Conservation (phyloP, 2,329 filamentous ascomycete genomes). For the Lomentospora prolificans region DNA sequence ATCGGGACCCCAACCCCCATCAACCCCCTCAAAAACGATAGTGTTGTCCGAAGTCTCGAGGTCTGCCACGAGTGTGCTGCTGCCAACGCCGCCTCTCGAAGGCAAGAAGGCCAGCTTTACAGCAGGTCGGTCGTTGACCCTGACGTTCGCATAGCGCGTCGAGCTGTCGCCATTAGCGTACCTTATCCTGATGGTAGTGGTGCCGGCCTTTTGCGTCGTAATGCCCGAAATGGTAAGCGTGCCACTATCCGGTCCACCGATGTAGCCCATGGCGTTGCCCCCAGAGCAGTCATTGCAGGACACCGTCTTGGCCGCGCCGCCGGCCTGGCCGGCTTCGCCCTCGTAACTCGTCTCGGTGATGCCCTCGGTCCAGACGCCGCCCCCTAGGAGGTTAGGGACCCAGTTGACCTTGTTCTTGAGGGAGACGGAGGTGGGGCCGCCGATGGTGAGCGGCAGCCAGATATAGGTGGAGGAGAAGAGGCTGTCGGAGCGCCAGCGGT, state of each 20-base stretch:
- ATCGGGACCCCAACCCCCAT: conserved; percentile 37
- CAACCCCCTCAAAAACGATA: conserved; percentile 33
- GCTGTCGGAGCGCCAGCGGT: conserved; percentile 54
- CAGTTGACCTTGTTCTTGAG: conserved; percentile 46
- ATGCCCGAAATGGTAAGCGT: conserved; percentile 38
- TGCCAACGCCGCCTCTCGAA: conserved; percentile 30
- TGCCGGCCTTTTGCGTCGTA: conserved; percentile 29
- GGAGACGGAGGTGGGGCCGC: conserved; percentile 35
- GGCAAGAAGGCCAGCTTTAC: conserved; percentile 46
- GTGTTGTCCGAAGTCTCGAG: conserved; percentile 39
- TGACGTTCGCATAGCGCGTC: conserved; percentile 42
- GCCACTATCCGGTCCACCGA: conserved; percentile 38
- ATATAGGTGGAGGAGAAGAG: conserved; percentile 52
- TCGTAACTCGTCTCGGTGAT: conserved; percentile 39
- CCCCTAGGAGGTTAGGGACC: conserved; percentile 33
- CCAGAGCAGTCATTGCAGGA: conserved; percentile 43
- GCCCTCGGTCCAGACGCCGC: conserved; percentile 33
- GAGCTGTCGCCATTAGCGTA: conserved; percentile 45
- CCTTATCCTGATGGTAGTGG: conserved; percentile 43
- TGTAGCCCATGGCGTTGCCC: conserved; percentile 38
- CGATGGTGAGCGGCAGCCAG: conserved; percentile 50
- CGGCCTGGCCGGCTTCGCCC: conserved; percentile 37
- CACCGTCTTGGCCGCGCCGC: conserved; percentile 33
- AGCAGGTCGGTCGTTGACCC: conserved; percentile 40
- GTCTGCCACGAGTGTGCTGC: conserved; percentile 36